Evolutionary conservation across 1,284 basidiomycete genomes (phyloP), one percentile per base, ranked within the genome.

Genomic region (Austroboletus niveus): DNA sequence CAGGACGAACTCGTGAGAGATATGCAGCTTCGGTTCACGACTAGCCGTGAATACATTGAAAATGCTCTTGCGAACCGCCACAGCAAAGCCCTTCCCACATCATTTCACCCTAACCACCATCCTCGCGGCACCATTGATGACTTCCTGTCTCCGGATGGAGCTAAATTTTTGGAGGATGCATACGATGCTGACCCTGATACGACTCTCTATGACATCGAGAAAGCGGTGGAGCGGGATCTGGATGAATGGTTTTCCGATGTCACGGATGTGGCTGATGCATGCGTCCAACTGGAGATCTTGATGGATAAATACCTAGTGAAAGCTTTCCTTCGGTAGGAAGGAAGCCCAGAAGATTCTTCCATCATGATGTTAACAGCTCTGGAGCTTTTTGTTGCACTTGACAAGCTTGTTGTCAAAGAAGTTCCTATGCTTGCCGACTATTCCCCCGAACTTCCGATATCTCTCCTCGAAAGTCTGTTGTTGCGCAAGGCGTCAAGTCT

Each of bases 191-290:
- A 68, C 10, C 20, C 58, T 2, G 47, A 53, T 39, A 5, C 65
- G n/a, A 60, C 63, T 2, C 59, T 72, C 0, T 58, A 56, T 14
- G 72, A 75, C 7, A 41, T 27, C 10, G 40, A 41, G 40, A 12
- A 27, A 14, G 14, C 8, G 11, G 40, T 41, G 40, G 40, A 41
- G 40, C 40, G 11, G 20, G 40, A 27, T 8, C 24, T 41, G 15
- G 40, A 41, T 15, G 22, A 41, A 27, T 41, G 40, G 40, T 27
- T 41, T 8, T 15, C 22, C 22, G 4, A 14, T 27, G 40, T 41
- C 24, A 41, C 40, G 11, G 27, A 51, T 42, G 45, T 48, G 5
- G 42, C 30, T 9, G 27, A 42, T 10, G 42, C 29, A 8, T 42
- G 42, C 29, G n/a, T 6, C 8, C 27, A 31, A 9, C 42, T 42